These are phyloP conservation scores for Globisporangium middletonii DNA, from an alignment of 352 stramenopile species.

Conservation along the genomic window DNA sequence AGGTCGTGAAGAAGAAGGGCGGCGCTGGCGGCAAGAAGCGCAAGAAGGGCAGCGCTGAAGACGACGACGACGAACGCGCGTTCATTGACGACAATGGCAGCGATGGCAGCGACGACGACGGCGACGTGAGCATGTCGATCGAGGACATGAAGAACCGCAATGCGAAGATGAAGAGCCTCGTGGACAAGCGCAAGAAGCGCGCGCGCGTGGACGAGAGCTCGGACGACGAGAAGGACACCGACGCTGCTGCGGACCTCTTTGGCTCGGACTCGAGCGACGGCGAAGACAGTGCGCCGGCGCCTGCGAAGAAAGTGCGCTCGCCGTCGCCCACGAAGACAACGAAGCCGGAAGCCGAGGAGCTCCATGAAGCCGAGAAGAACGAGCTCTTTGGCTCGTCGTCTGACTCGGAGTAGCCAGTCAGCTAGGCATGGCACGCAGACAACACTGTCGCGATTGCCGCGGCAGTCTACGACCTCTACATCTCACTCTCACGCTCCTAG, in stretches of 20 bases:
- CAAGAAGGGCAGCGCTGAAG: conserved; percentile 30
- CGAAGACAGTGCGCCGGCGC: conserved; percentile 29
- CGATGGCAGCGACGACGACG: conserved; percentile 24
- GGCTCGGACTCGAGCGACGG: conserved; percentile 82
- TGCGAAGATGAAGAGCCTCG: conserved; percentile 78
- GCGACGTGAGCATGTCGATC: conserved; percentile 67
- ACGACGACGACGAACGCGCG: conserved; percentile 30
- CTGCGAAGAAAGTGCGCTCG: not conserved
- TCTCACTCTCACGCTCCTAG: too few relatives aligned
- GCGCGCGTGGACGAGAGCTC: conserved; percentile 38
- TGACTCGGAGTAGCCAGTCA: conserved; percentile 51
- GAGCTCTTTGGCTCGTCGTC: conserved; percentile 84
- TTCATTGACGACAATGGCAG: conserved; percentile 19
- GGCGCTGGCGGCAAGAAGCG: conserved; percentile 50
- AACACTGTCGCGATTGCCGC: not conserved
- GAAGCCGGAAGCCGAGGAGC: conserved; percentile 13
- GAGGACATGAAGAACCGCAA: conserved; percentile 90
- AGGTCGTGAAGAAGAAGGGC: conserved; percentile 62
- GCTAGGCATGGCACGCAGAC: not conserved
- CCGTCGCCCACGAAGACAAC: not conserved
- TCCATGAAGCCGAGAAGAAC: conserved; percentile 64
- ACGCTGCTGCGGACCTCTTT: conserved; percentile 52
- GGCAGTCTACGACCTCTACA: too few relatives aligned
- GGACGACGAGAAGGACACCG: conserved; percentile 52
- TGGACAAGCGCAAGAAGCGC: conserved; percentile 82